Evolutionary conservation across 2,329 filamentous ascomycete genomes (phyloP).

Genomic region (Blastomyces gilchristii): DNA sequence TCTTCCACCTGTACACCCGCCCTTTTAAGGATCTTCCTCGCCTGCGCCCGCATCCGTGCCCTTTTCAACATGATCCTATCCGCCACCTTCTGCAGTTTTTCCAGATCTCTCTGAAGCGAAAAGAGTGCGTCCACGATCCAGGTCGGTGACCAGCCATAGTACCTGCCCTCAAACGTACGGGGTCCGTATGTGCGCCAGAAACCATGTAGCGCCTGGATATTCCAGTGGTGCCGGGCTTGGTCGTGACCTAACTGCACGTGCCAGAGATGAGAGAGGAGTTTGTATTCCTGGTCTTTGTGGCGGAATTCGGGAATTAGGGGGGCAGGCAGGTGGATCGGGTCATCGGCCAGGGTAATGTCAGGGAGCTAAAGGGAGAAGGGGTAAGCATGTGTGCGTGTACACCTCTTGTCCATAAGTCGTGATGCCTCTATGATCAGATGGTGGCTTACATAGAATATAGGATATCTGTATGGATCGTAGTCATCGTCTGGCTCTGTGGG

Average conservation of each 20-base stretch:
- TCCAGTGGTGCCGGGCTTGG: slow-evolving; percentile 11
- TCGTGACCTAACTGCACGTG: slow-evolving; percentile 14
- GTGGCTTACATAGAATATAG: not conserved
- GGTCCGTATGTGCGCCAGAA: slow-evolving; percentile 15
- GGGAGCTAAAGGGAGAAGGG: not conserved
- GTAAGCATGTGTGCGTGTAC: not conserved
- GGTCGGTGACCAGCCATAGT: slow-evolving; percentile 13
- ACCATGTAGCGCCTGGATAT: slow-evolving; percentile 14
- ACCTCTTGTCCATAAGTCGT: not conserved
- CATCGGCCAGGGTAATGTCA: not conserved
- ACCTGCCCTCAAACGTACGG: slow-evolving; percentile 13
- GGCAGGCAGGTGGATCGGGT: slow-evolving; percentile 9
- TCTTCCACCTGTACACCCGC: not conserved
- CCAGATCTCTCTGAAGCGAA: not conserved
- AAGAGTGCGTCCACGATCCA: slow-evolving; percentile 15
- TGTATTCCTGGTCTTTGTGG: slow-evolving; percentile 9
- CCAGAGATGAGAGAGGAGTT: slow-evolving; percentile 17
- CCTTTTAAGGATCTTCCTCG: not conserved
- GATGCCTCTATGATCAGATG: no score
- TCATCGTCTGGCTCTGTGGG: not conserved
- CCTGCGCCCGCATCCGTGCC: not conserved
- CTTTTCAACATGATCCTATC: not conserved
- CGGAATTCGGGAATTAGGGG: slow-evolving; percentile 10
- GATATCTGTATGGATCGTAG: not conserved
- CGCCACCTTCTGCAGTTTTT: not conserved